Evolutionary conservation across 192 early-diverging fungal species (phyloP).

Genomic region (Neocallimastix lanati): DNA sequence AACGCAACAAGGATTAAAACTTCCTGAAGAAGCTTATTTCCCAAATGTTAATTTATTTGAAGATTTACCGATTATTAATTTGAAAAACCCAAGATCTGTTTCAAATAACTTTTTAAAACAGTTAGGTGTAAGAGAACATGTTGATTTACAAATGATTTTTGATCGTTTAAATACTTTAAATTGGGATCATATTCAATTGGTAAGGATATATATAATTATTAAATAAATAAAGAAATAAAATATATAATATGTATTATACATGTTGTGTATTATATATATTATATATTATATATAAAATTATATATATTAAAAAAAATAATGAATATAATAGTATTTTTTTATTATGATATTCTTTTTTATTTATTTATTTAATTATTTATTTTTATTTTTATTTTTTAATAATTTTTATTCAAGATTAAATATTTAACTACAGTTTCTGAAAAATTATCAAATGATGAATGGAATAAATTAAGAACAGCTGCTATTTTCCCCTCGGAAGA

Average conservation of each 20-base stretch:
- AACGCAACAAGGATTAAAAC: conserved; percentile 6
- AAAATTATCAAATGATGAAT: conserved; percentile 40
- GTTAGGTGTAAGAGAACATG: conserved; percentile 71
- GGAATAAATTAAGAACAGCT: conserved; percentile 34
- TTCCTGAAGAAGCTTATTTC: conserved; percentile 58
- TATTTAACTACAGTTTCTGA: conserved; percentile 54
- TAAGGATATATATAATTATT: background rate
- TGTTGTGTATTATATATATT: too few relatives aligned
- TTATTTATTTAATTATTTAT: too few relatives aligned
- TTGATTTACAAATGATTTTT: conserved; percentile 70
- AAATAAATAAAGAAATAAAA: too few relatives aligned
- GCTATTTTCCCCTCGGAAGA: conserved; percentile 39
- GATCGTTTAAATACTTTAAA: conserved; percentile 53
- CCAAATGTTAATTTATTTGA: conserved; percentile 58
- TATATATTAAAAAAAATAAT: too few relatives aligned
- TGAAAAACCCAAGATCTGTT: conserved; percentile 24
- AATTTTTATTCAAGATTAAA: conserved; percentile 22
- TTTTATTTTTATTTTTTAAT: background rate
- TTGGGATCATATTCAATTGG: conserved; percentile 68
- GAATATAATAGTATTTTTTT: too few relatives aligned
- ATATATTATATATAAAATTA: too few relatives aligned
- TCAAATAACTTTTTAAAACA: conserved; percentile 33
- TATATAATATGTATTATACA: too few relatives aligned
- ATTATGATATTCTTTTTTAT: too few relatives aligned
- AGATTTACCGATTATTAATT: conserved; percentile 54